phyloP scores from a whole-genome alignment of 257 asterid genomes.

The Cordia subcordata region DNA sequence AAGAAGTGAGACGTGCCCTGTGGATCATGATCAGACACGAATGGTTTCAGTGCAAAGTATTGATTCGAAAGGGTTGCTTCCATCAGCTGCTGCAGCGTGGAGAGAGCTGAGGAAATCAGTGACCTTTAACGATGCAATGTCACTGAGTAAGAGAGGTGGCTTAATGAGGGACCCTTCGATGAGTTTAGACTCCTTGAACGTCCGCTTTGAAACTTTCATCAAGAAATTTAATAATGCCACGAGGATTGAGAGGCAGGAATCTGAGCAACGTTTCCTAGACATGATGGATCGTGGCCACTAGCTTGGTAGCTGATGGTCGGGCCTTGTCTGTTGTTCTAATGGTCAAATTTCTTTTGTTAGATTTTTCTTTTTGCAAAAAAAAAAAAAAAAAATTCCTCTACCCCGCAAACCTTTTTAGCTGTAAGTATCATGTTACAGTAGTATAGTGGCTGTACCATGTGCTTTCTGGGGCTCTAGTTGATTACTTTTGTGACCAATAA shows the following conservation, averaged over 20 bases:
- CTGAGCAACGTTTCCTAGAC: conserved; percentile 9
- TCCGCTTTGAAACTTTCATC: conserved; percentile 51
- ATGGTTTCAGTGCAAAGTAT: conserved; percentile 7
- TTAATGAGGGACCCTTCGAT: conserved; percentile 47
- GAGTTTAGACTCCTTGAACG: conserved; percentile 45
- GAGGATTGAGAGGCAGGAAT: conserved; percentile 58
- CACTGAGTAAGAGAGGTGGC: conserved; percentile 40
- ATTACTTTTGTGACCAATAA: too few relatives aligned
- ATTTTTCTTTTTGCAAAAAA: too few relatives aligned
- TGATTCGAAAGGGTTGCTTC: conserved; percentile 31
- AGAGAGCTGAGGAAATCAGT: conserved; percentile 47
- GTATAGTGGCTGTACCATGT: too few relatives aligned
- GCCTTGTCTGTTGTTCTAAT: too few relatives aligned
- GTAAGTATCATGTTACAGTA: too few relatives aligned
- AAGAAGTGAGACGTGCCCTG: conserved; percentile 45
- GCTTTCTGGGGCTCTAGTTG: too few relatives aligned
- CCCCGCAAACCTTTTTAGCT: too few relatives aligned
- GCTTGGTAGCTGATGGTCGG: neutral
- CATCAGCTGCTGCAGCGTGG: conserved; percentile 25
- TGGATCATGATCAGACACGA: conserved; percentile 3
- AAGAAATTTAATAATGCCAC: conserved; percentile 41
- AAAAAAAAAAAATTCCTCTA: too few relatives aligned
- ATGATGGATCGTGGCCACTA: neutral
- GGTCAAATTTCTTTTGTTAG: too few relatives aligned
- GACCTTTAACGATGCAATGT: conserved; percentile 50